Base-by-base conservation (phyloP, 2,329 filamentous ascomycete genomes). In the Arthrobotrys iridis region DNA sequence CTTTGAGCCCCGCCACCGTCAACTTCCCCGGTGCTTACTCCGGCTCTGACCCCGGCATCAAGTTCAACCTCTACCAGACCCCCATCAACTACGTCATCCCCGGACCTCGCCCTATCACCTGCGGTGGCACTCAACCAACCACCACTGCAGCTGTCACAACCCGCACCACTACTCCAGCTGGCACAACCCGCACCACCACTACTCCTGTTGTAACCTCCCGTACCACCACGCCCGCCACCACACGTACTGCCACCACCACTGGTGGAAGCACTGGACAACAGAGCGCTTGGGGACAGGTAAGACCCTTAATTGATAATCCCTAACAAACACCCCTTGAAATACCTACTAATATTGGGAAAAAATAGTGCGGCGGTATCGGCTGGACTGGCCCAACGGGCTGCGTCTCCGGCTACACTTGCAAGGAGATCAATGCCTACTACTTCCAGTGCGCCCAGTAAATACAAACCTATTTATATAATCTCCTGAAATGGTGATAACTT, bases 11-110 rank as follows among this genome's bases (percentile, higher is more conserved):
- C 4, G 50, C 64, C 7, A 78, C 78, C 40, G 78, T 80, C 20
- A 74, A 70, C n/a, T 78, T 80, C 66, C 79, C 78, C 10, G 79
- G 79, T 58, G 78, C 77, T 15, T 80, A 80, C 55, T 24, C 58
- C 15, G 76, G 76, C 30, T 37, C 71, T 22, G 72, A 77, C 58
- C 75, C 74, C 1, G 76, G 68, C 13, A 78, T 79, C 75, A 78
- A 68, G 15, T 68, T 78, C 22, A 63, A 43, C 52, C 58, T 72
- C 33, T 70, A 84, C 80, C 71, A 67, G 24, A n/a, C n/a, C 11
- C 35, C 65, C 59, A 79, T 81, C 71, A 81, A 78, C 66, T 84
- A 84, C 79, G 80, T 80, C 13, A 82, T 83, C 60, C 83, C 83
- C 43, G 84, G 84, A 18, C 83, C 84, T 3, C 67, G 72, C 10